phyloP scores from a whole-genome alignment of 352 stramenopile genomes.

The Phytophthora cactorum region DNA sequence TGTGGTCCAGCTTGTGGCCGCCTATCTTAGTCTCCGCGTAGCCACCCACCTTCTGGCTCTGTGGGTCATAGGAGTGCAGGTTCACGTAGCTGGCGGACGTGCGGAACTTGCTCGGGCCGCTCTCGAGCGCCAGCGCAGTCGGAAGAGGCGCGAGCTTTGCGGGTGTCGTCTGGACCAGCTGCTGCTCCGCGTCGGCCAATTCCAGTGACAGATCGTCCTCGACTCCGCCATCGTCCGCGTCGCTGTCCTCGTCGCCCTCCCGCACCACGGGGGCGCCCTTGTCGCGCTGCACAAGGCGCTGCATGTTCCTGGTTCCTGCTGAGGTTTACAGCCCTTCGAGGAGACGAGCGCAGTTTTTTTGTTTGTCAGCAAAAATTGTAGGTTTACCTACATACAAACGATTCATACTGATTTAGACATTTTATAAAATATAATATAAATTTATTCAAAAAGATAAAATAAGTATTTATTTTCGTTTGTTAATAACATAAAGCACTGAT shows the following conservation, averaged over 20 bases:
- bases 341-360: conserved; percentile 17
- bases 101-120: conserved; percentile 28
- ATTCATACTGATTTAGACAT: too few species aligned
- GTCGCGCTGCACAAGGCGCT: conserved; percentile 33
- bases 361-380: conserved; percentile 4
- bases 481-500: too few species aligned
- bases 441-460: too few species aligned
- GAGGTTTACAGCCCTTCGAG: conserved; percentile 17
- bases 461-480: too few species aligned
- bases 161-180: conserved; percentile 3
- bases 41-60: conserved; percentile 10
- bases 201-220: conserved; percentile 11
- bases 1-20: conserved; percentile 68
- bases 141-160: conserved; percentile 13
- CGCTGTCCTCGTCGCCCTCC: conserved; percentile 29
- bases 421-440: too few species aligned
- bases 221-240: conserved; percentile 11
- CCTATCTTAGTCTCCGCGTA: conserved; percentile 84
- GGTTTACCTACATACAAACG: not conserved
- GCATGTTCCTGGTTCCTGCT: conserved; percentile 11
- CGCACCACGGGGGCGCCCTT: conserved; percentile 26
- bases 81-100: conserved; percentile 48
- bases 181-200: conserved; percentile 12
- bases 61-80: conserved; percentile 61
- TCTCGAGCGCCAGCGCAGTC: conserved; percentile 5